Conservation (phyloP, 2,329 filamentous ascomycete genomes). For the Ascochyta koolunga region DNA sequence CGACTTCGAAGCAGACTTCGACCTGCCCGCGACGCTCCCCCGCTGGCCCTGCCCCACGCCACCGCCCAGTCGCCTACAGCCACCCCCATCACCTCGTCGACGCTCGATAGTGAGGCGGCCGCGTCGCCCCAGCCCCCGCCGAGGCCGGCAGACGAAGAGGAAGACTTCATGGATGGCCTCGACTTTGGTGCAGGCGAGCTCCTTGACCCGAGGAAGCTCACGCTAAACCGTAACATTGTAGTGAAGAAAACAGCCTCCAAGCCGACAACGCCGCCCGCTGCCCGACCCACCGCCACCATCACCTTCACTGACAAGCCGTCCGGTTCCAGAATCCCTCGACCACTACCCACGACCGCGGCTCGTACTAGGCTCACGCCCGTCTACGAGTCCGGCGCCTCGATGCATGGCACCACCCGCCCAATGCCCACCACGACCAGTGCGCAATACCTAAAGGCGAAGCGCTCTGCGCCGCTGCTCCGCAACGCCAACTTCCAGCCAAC, state of each 20-base stretch:
- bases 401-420: conserved; percentile 63
- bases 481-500: conserved; percentile 55
- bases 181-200: conserved; percentile 85
- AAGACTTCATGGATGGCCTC: conserved; percentile 85
- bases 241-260: conserved; percentile 68
- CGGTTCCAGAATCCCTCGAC: conserved; percentile 78
- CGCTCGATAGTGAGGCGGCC: conserved; percentile 27
- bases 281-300: conserved; percentile 77
- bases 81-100: conserved; percentile 23
- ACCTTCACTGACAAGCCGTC: conserved; percentile 82
- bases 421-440: conserved; percentile 61
- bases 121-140: conserved; percentile 24
- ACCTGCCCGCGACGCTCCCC: conserved; percentile 17
- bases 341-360: conserved; percentile 54
- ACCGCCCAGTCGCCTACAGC: conserved; percentile 23
- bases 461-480: conserved; percentile 65
- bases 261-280: conserved; percentile 70
- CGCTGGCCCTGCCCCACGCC: conserved; percentile 8
- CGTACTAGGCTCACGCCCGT: conserved; percentile 80
- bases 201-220: conserved; percentile 80
- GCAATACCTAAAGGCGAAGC: conserved; percentile 64
- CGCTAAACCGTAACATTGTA: conserved; percentile 89
- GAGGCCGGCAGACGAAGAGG: conserved; percentile 50
- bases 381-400: conserved; percentile 81
- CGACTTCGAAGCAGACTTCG: conserved; percentile 18